Evolutionary conservation across 2,329 filamentous ascomycete genomes (phyloP).

Genomic region (Ceratocystis alfenasii): DNA sequence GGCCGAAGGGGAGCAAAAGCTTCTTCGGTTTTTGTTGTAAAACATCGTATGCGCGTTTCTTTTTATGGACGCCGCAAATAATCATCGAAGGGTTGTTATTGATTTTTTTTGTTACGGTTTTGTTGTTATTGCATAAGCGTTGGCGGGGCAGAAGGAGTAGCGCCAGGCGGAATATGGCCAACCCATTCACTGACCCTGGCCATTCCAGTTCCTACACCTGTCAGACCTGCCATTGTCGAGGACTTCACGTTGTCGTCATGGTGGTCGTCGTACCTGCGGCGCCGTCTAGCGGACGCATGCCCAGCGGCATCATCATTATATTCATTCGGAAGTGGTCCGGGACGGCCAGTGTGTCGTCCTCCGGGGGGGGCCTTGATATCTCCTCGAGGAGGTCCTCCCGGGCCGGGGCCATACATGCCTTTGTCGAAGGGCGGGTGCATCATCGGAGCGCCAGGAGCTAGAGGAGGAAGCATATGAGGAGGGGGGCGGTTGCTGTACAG

Average conservation of each 20-base stretch:
- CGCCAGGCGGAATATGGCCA: constrained; percentile 36
- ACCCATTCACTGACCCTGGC: constrained; percentile 40
- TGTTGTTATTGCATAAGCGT: constrained; percentile 13
- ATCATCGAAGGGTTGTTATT: background rate
- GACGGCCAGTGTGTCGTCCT: constrained; percentile 16
- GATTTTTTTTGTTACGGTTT: constrained; percentile 8
- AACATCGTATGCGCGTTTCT: background rate
- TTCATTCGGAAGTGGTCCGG: constrained; percentile 15
- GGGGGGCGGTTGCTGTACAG: constrained; percentile 16
- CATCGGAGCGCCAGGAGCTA: constrained; percentile 12
- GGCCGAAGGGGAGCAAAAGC: background rate
- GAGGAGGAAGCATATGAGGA: constrained; percentile 17
- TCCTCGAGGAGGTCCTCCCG: constrained; percentile 20
- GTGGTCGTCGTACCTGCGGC: constrained; percentile 20
- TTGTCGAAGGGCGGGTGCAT: constrained; percentile 16
- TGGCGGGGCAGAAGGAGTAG: constrained; percentile 27
- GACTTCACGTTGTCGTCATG: constrained; percentile 26
- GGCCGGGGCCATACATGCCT: constrained; percentile 18
- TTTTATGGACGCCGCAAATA: background rate
- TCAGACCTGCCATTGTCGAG: constrained; percentile 39
- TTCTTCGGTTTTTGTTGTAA: background rate
- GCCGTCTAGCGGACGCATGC: constrained; percentile 21
- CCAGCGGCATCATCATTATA: constrained; percentile 22
- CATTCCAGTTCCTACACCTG: constrained; percentile 35
- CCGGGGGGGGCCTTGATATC: constrained; percentile 14